phyloP scores from a whole-genome alignment of 1,139 yeast species.

The Candida tropicalis region DNA sequence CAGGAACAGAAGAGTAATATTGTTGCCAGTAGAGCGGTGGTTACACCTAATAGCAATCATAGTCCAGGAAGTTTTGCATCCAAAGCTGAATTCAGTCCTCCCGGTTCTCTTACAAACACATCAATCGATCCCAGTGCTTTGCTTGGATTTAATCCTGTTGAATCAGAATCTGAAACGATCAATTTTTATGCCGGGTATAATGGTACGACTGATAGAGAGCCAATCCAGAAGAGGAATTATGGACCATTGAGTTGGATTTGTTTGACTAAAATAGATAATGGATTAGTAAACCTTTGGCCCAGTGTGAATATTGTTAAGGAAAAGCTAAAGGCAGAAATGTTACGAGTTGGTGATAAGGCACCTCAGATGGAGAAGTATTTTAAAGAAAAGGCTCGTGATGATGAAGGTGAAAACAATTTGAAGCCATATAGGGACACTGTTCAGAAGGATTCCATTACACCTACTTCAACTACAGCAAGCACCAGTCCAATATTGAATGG shows the following conservation, averaged over 20 bases:
- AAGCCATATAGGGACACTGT: conserved; percentile 22
- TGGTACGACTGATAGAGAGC: conserved; percentile 28
- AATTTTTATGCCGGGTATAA: conserved; percentile 37
- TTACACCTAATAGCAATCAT: not conserved
- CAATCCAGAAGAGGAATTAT: conserved; percentile 25
- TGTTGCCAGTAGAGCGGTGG: not conserved
- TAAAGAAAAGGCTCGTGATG: conserved; percentile 17
- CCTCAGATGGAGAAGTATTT: conserved; percentile 15
- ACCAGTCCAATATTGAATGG: not conserved
- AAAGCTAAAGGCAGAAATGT: conserved; percentile 8
- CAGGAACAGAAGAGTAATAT: conserved; percentile 1
- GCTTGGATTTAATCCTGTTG: conserved; percentile 17
- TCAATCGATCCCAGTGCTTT: conserved; percentile 9
- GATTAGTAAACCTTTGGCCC: conserved; percentile 20
- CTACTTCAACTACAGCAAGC: not conserved
- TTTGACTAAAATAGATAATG: conserved; percentile 30
- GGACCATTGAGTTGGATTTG: conserved; percentile 44
- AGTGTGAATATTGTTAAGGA: conserved; percentile 15
- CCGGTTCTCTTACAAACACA: conserved; percentile 4
- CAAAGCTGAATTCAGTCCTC: conserved; percentile 2
- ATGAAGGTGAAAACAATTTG: conserved; percentile 26
- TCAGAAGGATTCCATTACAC: conserved; percentile 6
- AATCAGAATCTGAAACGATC: conserved; percentile 26
- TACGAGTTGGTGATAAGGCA: conserved; percentile 6
- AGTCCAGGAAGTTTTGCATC: not conserved